Evolutionary conservation across 106 monocot genomes (phyloP).

Genomic region (Xerophyta viscosa): DNA sequence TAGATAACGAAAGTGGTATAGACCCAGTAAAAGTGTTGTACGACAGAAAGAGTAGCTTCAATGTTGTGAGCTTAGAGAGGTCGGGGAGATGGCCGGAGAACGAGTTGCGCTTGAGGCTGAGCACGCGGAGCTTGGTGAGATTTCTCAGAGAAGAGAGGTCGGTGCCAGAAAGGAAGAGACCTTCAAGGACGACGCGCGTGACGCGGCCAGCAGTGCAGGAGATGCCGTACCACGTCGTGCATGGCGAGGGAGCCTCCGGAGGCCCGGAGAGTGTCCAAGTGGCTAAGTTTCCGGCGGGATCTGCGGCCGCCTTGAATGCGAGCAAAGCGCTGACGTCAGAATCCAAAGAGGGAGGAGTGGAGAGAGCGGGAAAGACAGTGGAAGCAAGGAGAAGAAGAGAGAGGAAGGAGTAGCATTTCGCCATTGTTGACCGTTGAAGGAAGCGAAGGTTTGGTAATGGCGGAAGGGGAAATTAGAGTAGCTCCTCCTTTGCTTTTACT

Average conservation of each 20-base stretch:
- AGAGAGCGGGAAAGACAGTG: not conserved
- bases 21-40: conserved; percentile 60
- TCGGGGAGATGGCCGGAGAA: conserved; percentile 43
- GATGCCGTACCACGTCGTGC: conserved; percentile 58
- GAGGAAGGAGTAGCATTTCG: too few species aligned
- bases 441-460: too few species aligned
- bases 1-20: conserved; percentile 20
- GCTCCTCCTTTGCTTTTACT: too few species aligned
- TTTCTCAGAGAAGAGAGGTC: conserved; percentile 12
- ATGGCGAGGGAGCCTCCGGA: conserved; percentile 9
- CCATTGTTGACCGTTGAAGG: too few species aligned
- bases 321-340: conserved; percentile 27
- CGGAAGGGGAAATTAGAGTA: too few species aligned
- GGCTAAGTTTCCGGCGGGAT: conserved; percentile 11
- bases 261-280: conserved; percentile 39
- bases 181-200: conserved; percentile 58
- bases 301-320: conserved; percentile 22
- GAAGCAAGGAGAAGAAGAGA: conserved; percentile 2
- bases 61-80: conserved; percentile 33
- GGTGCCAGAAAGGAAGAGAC: conserved; percentile 33
- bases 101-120: conserved; percentile 67
- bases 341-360: not conserved
- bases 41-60: conserved; percentile 75
- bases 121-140: conserved; percentile 45
- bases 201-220: conserved; percentile 47